A percentile compares a stretch with the other conserved stretches of the same genome.
These are phyloP conservation scores for Tolypocladium ovalisporum DNA, from an alignment of 2,329 filamentous ascomycete species.

Conservation along the genomic window DNA sequence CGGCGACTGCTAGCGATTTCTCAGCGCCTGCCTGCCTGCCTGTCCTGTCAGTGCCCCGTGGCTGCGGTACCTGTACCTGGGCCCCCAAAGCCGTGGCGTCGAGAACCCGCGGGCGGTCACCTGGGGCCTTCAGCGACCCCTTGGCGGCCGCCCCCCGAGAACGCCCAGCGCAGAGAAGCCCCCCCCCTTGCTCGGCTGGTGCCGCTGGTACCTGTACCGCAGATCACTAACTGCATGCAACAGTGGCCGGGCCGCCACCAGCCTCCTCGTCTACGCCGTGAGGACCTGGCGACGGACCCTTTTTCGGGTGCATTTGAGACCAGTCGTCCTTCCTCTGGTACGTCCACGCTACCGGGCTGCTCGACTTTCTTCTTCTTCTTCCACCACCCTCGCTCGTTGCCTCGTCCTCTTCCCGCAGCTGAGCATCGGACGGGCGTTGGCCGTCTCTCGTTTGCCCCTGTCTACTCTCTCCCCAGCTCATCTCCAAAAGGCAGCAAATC, in stretches of 20 bases:
- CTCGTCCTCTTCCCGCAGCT: background rate
- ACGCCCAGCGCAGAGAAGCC: background rate
- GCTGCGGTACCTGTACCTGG: background rate
- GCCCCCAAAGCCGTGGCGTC: background rate
- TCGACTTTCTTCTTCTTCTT: background rate
- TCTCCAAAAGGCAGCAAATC: background rate
- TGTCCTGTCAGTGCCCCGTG: background rate
- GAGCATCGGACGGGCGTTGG: background rate
- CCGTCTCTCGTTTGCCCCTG: background rate
- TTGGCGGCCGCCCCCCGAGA: background rate
- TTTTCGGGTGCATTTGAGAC: background rate
- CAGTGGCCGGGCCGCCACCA: background rate
- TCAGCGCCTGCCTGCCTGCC: background rate
- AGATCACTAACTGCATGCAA: slow-evolving; percentile 1
- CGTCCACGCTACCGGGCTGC: too few species aligned
- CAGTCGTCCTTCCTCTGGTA: background rate
- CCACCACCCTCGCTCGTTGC: too few species aligned
- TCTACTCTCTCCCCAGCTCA: background rate
- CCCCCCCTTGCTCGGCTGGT: background rate
- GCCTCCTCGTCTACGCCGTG: background rate
- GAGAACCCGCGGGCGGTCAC: background rate
- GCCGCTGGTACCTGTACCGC: background rate
- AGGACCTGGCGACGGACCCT: background rate
- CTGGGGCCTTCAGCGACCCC: background rate
- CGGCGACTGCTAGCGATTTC: background rate